These are phyloP conservation scores for Nannochloropsis gaditana DNA, from an alignment of 108 stramenopile species.

Conservation along the genomic window DNA sequence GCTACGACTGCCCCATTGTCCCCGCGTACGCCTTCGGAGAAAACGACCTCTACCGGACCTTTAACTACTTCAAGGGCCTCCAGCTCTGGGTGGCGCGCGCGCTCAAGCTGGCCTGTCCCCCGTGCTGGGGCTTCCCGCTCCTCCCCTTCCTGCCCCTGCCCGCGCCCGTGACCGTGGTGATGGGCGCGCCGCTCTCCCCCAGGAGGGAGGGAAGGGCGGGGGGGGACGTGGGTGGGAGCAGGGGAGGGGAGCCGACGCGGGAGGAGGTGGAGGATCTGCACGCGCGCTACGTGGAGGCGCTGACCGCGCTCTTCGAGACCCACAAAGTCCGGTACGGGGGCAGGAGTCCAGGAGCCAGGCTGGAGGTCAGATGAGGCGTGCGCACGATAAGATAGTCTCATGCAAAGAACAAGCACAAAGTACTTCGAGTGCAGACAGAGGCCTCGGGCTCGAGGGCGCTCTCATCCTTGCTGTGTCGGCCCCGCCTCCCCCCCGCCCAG, in stretches of 20 bases:
- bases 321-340: neutral
- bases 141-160: neutral
- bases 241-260: neutral
- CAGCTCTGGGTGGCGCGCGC: neutral
- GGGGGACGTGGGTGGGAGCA: neutral
- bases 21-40: conserved; percentile 20
- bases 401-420: neutral
- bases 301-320: neutral
- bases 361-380: neutral
- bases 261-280: conserved; percentile 7
- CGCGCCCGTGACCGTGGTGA: conserved; percentile 6
- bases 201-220: neutral
- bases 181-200: neutral
- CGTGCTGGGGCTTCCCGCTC: conserved; percentile 3
- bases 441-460: no score
- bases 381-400: neutral
- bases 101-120: neutral
- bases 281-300: neutral
- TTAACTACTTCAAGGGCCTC: neutral
- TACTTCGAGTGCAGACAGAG: neutral
- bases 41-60: conserved; percentile 10
- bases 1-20: conserved; percentile 4
- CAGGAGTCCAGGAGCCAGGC: neutral
- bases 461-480: no score
- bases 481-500: no score